Evolutionary conservation across 306 rosid genomes (phyloP).

Genomic region (Prunus kanzakura): DNA sequence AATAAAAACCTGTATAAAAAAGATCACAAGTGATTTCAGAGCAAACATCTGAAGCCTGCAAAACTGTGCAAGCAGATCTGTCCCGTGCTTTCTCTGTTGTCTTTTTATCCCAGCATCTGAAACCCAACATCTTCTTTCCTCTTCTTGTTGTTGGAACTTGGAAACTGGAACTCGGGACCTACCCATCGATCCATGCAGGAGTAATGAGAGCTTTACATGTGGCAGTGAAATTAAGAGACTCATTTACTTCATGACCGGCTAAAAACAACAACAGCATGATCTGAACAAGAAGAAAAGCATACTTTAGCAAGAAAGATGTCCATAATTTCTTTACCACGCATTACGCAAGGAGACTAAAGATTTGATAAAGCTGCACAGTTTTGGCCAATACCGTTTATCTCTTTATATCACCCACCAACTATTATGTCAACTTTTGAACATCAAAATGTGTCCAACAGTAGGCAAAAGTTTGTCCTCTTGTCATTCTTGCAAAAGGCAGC

Average conservation of each 20-base stretch:
- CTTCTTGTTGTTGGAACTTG: slow-evolving; percentile 2
- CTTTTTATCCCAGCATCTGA: neutral
- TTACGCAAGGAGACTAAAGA: neutral
- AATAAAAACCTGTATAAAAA: too few species aligned
- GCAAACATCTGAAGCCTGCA: slow-evolving; percentile 6
- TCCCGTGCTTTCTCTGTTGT: neutral
- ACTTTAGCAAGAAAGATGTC: neutral
- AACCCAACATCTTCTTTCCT: neutral
- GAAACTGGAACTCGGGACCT: neutral
- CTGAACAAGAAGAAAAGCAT: neutral
- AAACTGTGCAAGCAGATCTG: slow-evolving; percentile 1
- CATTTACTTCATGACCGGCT: neutral
- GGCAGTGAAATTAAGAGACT: neutral
- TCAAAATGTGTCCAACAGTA: too few species aligned
- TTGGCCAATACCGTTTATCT: too few species aligned
- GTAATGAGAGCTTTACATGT: neutral
- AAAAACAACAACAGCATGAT: neutral
- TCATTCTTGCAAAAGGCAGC: too few species aligned
- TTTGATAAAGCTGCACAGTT: neutral
- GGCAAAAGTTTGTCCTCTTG: too few species aligned
- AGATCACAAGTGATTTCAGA: too few species aligned
- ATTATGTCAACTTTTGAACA: too few species aligned
- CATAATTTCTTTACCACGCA: neutral
- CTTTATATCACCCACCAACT: too few species aligned
- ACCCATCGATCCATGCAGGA: neutral